Evolutionary conservation across 2,329 filamentous ascomycete species (phyloP).

Genomic region (Laburnicola sp.): DNA sequence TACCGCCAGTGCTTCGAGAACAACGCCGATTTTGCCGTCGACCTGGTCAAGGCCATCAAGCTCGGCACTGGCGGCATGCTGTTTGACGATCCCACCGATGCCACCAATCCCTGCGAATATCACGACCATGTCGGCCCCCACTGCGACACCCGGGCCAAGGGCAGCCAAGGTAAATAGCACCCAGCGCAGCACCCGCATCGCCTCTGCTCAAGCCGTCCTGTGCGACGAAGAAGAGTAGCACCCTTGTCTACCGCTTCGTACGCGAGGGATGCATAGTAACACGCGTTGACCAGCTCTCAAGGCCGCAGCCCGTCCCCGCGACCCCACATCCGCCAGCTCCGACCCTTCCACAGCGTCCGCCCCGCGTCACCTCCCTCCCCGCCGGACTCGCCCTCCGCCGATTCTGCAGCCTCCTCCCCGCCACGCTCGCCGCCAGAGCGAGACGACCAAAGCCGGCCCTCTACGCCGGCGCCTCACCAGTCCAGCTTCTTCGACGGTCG

Average conservation of each 20-base stretch:
- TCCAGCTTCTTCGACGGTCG: constrained; percentile 40
- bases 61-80: constrained; percentile 54
- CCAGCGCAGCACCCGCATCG: constrained; percentile 7
- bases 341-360: constrained; percentile 32
- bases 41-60: constrained; percentile 58
- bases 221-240: constrained; percentile 18
- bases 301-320: constrained; percentile 28
- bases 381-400: constrained; percentile 29
- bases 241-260: constrained; percentile 19
- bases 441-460: constrained; percentile 29
- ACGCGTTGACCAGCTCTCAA: constrained; percentile 43
- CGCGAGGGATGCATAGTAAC: constrained; percentile 34
- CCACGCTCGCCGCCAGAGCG: constrained; percentile 39
- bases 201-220: constrained; percentile 19
- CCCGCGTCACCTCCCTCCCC: constrained; percentile 37
- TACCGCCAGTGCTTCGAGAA: constrained; percentile 56
- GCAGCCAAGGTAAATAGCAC: constrained; percentile 44
- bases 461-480: constrained; percentile 43
- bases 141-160: constrained; percentile 43
- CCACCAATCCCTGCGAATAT: constrained; percentile 51
- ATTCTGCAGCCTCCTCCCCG: constrained; percentile 31
- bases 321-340: constrained; percentile 38
- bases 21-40: constrained; percentile 57
- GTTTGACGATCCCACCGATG: constrained; percentile 56
- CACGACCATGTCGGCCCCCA: constrained; percentile 53